These are phyloP conservation scores for Fusarium continuum DNA, from an alignment of 2,329 filamentous ascomycete species.

Conservation along the genomic window DNA sequence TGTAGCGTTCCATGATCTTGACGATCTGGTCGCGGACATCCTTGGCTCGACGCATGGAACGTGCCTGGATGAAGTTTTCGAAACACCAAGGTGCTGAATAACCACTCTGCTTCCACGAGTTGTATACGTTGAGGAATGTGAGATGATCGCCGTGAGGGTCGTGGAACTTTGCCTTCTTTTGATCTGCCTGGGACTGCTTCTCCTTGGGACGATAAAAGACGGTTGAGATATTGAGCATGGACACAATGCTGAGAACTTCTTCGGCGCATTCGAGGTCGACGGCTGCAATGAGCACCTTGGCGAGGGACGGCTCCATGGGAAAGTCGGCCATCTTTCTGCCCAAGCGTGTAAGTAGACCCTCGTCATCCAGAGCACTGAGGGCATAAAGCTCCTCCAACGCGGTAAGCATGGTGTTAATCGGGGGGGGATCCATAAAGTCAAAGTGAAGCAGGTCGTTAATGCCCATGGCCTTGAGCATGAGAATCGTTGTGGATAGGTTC, in stretches of 20 bases:
- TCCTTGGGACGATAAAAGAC: slow-evolving; percentile 97
- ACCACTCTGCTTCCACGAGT: slow-evolving; percentile 89
- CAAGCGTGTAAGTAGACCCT: slow-evolving; percentile 89
- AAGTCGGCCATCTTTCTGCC: slow-evolving; percentile 99
- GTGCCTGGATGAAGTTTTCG: slow-evolving; percentile 96
- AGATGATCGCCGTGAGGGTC: slow-evolving; percentile 94
- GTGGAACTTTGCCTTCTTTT: slow-evolving; percentile 98
- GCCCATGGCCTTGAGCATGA: slow-evolving; percentile 99
- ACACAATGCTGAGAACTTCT: slow-evolving; percentile 92
- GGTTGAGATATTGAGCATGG: slow-evolving; percentile 87
- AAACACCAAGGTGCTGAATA: slow-evolving; percentile 93
- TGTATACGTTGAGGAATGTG: slow-evolving; percentile 95
- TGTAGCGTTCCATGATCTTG: slow-evolving; percentile 93
- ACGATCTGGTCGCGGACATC: slow-evolving; percentile 93
- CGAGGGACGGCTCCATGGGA: slow-evolving; percentile 93
- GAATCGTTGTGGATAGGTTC: slow-evolving; percentile 89
- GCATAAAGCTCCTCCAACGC: slow-evolving; percentile 96
- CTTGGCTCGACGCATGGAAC: slow-evolving; percentile 86
- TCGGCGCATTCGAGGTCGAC: slow-evolving; percentile 91
- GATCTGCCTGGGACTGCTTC: slow-evolving; percentile 94
- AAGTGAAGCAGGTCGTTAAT: slow-evolving; percentile 98
- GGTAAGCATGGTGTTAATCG: slow-evolving; percentile 96
- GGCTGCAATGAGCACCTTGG: slow-evolving; percentile 88
- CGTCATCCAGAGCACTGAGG: slow-evolving; percentile 89
- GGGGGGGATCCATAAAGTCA: slow-evolving; percentile 98